These are phyloP conservation scores for Colletotrichum neosansevieriae DNA, from an alignment of 2,329 filamentous ascomycete species.

Conservation along the genomic window DNA sequence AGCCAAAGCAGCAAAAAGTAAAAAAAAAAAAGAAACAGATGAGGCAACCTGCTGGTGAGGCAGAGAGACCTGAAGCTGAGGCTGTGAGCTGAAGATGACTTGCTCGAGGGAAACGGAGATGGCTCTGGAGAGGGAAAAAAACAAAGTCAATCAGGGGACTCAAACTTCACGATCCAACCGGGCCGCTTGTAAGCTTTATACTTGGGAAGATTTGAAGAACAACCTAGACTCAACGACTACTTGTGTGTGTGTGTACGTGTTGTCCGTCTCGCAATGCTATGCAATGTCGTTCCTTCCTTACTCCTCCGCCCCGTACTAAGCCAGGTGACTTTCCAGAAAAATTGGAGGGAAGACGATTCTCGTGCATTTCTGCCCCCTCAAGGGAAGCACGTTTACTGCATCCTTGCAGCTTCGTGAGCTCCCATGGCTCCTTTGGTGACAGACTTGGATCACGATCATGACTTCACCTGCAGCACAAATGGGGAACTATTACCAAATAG, in stretches of 20 bases:
- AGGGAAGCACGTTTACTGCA: conserved; percentile 32
- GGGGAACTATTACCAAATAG: conserved; percentile 40
- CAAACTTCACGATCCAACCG: conserved; percentile 32
- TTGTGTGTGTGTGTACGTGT: background rate
- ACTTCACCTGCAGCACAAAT: conserved; percentile 39
- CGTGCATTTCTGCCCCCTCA: conserved; percentile 24
- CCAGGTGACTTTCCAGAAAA: conserved; percentile 35
- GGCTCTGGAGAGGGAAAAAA: conserved; percentile 17
- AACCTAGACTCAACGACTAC: background rate
- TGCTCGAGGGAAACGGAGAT: background rate
- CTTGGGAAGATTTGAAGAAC: conserved; percentile 9
- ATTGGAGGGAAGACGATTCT: conserved; percentile 13
- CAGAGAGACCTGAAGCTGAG: conserved; percentile 24
- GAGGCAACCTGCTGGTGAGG: conserved; percentile 17
- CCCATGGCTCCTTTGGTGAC: conserved; percentile 5
- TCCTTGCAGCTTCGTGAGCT: conserved; percentile 39
- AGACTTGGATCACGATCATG: conserved; percentile 41
- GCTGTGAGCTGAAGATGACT: conserved; percentile 3
- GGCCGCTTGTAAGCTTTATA: conserved; percentile 29
- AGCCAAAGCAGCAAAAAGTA: conserved; percentile 10
- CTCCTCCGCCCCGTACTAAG: conserved; percentile 10
- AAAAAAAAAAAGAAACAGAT: background rate
- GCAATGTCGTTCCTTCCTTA: conserved; percentile 18
- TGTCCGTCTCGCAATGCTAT: conserved; percentile 23
- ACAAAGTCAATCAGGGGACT: conserved; percentile 26